Evolutionary conservation across 306 rosid species (phyloP).

Genomic region (Malus sylvestris): DNA sequence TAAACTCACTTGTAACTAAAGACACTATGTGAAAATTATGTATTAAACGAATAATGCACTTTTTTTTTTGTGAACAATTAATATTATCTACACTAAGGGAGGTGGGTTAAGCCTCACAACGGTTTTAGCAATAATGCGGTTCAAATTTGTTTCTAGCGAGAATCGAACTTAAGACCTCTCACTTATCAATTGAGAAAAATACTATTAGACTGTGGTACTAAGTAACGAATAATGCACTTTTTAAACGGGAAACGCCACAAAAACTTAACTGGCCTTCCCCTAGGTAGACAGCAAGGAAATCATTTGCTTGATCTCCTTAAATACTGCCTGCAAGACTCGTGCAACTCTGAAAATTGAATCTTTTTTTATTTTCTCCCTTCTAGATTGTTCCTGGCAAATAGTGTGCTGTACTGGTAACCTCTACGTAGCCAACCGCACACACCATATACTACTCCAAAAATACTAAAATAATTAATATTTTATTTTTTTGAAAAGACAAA

Average conservation of each 20-base stretch:
- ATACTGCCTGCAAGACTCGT: slow-evolving; percentile 38
- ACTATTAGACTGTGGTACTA: too few relatives aligned
- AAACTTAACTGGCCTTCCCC: too few relatives aligned
- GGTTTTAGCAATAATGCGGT: too few relatives aligned
- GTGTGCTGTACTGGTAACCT: background rate
- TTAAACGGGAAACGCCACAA: background rate
- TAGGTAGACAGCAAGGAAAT: too few relatives aligned
- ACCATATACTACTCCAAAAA: background rate
- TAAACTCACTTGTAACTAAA: too few relatives aligned
- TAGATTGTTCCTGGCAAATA: slow-evolving; percentile 8
- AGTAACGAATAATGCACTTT: fast-evolving
- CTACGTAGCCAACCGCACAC: slow-evolving; percentile 9
- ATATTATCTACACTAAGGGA: too few relatives aligned
- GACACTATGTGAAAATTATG: too few relatives aligned
- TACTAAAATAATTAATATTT: background rate
- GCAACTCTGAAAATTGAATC: slow-evolving; percentile 36
- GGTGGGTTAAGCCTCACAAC: too few relatives aligned
- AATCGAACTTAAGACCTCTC: fast-evolving
- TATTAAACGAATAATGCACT: too few relatives aligned
- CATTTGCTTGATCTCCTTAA: background rate
- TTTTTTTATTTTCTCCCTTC: slow-evolving; percentile 5
- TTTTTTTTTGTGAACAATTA: too few relatives aligned
- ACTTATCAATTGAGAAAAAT: fast-evolving
- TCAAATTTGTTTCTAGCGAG: fast-evolving
- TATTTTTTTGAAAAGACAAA: background rate